Evolutionary conservation across 2,329 filamentous ascomycete genomes (phyloP), one percentile per base, ranked within the genome.

Genomic region (Thielaviopsis punctulata): DNA sequence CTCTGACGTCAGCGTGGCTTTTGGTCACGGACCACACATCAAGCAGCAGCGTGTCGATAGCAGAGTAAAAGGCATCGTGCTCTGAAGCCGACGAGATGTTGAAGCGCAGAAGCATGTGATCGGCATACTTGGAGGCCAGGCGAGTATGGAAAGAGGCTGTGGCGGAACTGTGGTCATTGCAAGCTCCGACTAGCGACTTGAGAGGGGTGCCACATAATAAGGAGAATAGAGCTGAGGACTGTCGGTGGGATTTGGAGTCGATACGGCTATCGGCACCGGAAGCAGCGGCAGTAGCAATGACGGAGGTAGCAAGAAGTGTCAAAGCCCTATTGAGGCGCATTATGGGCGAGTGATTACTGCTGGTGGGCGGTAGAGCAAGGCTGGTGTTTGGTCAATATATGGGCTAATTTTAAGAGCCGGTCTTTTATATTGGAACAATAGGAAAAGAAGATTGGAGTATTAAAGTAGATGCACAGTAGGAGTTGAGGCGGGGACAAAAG

Each of bases 101-200:
- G 73, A 96, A 95, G 39, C 92, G 81, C 57, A 96, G 69, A 15
- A 98, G 87, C n/a, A 95, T 73, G 65, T 95, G 82, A 56, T 83
- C 77, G 56, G 79, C 78, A 63, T 95, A 95, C 57, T 69, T 68
- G 7, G 36, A 45, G 36, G 19, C 13, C 10, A 49, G 21, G 15
- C 39, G 27, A 13, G 27, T 15, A 18, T 39, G 48, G 21, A 51
- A 51, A 21, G 33, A 21, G 39, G 46, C 22, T 30, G 19, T 15
- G 23, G 46, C 15, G 18, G 25, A 25, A n/a, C 45, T 12, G 45
- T 46, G 10, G 45, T 18, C 18, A 12, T 46, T 19, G 45, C 21
- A 22, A 36, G 30, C 30, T 15, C 30, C 13, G 30, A 36, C 30
- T 15, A 36, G 30, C 30, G 30, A 4, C 30, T 36, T 36, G 7